Evolutionary conservation across 257 asterid species (phyloP).

Genomic region (Gardenia jasminoides): DNA sequence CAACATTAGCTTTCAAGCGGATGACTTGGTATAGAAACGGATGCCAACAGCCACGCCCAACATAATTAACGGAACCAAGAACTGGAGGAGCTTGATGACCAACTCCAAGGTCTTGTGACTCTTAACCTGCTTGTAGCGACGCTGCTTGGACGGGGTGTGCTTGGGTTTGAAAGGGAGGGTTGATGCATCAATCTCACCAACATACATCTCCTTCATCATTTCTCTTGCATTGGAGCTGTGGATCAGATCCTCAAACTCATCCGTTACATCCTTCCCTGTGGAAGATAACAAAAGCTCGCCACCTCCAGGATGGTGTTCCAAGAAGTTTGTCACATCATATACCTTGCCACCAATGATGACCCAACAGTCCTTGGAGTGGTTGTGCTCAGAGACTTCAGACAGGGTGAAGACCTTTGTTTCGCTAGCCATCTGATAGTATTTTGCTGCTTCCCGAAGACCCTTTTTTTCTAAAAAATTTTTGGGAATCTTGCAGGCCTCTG

Average conservation of each 20-base stretch:
- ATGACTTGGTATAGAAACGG: slow-evolving; percentile 69
- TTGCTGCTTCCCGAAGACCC: not conserved
- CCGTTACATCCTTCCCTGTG: slow-evolving; percentile 83
- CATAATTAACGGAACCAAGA: slow-evolving; percentile 69
- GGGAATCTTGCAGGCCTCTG: slow-evolving; percentile 10
- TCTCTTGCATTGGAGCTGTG: slow-evolving; percentile 73
- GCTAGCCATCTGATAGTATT: slow-evolving; percentile 40
- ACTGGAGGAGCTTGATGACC: slow-evolving; percentile 71
- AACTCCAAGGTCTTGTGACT: slow-evolving; percentile 50
- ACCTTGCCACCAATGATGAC: slow-evolving; percentile 75
- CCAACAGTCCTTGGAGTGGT: slow-evolving; percentile 79
- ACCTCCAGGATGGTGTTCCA: slow-evolving; percentile 96
- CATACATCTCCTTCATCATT: slow-evolving; percentile 58
- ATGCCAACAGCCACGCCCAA: slow-evolving; percentile 66
- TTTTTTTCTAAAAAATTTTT: not conserved
- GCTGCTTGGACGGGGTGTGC: slow-evolving; percentile 58
- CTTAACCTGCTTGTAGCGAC: slow-evolving; percentile 42
- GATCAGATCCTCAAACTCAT: slow-evolving; percentile 83
- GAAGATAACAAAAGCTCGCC: slow-evolving; percentile 72
- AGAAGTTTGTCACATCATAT: slow-evolving; percentile 74
- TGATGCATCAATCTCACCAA: slow-evolving; percentile 62
- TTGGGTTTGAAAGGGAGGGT: slow-evolving; percentile 43
- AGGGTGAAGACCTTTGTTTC: slow-evolving; percentile 46
- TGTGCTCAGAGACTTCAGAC: slow-evolving; percentile 79
- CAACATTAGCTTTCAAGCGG: slow-evolving; percentile 38